phyloP scores from a whole-genome alignment of 2,329 filamentous ascomycete species.

The Fusarium domesticum region DNA sequence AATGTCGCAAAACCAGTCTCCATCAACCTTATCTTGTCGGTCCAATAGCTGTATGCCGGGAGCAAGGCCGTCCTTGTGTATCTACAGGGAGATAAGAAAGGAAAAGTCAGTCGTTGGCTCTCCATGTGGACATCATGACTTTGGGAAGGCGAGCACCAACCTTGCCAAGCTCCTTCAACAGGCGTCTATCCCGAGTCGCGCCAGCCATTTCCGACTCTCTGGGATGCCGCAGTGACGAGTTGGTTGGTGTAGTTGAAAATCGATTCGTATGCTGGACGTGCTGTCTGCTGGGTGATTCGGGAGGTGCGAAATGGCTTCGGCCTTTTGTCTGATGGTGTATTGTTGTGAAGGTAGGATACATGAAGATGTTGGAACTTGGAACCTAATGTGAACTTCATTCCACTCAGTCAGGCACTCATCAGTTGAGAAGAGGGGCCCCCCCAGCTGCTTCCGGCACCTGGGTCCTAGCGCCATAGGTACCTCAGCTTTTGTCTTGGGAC shows the following conservation, averaged over 20 bases:
- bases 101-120: conserved; percentile 17
- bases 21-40: conserved; percentile 69
- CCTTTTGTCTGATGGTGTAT: too few relatives aligned
- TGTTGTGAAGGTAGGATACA: too few relatives aligned
- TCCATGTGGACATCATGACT: conserved; percentile 1
- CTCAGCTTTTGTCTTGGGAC: too few relatives aligned
- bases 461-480: too few relatives aligned
- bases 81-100: conserved; percentile 37
- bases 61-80: conserved; percentile 53
- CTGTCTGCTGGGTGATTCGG: too few relatives aligned
- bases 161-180: conserved; percentile 59
- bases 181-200: conserved; percentile 52
- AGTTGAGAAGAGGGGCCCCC: too few relatives aligned
- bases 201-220: conserved; percentile 36
- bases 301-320: too few relatives aligned
- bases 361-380: too few relatives aligned
- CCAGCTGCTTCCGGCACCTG: too few relatives aligned
- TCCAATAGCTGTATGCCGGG: conserved; percentile 75
- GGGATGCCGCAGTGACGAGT: neutral
- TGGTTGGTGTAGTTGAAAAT: conserved; percentile 2
- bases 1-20: conserved; percentile 89
- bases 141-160: conserved; percentile 33
- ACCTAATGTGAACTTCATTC: too few relatives aligned
- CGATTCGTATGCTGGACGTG: neutral
- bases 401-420: too few relatives aligned